Evolutionary conservation across 1,284 basidiomycete species (phyloP).

Genomic region (Heliocybe sulcata): DNA sequence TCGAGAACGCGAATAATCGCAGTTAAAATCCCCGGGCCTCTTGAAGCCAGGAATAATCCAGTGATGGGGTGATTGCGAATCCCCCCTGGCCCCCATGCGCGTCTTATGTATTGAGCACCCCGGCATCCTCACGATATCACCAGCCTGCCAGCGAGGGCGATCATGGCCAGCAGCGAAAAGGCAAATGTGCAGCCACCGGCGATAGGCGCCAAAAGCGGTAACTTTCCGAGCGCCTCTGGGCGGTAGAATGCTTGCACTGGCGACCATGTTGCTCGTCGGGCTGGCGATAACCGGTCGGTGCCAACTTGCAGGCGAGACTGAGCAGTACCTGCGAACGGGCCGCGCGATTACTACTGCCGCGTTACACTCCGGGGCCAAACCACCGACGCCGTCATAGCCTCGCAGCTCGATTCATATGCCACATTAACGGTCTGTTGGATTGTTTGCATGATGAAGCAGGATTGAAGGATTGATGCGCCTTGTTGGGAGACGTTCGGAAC

Average conservation of each 20-base stretch:
- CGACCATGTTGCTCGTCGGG: no score
- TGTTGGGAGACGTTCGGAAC: no score
- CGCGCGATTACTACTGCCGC: neutral
- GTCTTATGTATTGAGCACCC: neutral
- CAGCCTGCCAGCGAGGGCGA: neutral
- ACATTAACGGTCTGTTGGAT: no score
- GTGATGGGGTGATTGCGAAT: no score
- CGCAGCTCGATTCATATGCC: no score
- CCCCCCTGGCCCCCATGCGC: neutral
- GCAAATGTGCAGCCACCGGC: neutral
- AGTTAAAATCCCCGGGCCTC: no score
- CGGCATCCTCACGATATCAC: neutral
- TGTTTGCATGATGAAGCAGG: no score
- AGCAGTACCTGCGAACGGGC: neutral
- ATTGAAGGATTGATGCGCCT: no score
- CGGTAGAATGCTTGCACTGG: neutral
- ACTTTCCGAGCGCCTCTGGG: neutral
- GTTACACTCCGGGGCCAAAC: no score
- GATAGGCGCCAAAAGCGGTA: neutral
- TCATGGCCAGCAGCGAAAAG: neutral
- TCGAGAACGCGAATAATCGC: no score
- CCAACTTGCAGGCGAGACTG: neutral
- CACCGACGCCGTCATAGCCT: no score
- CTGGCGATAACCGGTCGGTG: neutral
- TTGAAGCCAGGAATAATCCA: no score